These are phyloP conservation scores for Pleodorina starrii DNA, from an alignment of 139 green algal species.

Conservation along the genomic window DNA sequence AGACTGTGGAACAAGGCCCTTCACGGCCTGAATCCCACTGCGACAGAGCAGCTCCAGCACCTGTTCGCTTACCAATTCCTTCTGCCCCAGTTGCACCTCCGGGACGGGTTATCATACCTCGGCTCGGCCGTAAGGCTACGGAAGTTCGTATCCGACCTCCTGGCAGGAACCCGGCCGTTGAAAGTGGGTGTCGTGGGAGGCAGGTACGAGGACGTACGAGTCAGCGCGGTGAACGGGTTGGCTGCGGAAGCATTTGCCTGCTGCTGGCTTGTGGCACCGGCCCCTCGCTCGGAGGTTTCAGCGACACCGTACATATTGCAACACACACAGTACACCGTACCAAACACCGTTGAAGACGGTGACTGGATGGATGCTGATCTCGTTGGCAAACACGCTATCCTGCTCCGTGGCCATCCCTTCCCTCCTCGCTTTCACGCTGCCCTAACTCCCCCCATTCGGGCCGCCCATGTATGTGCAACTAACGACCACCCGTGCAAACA, in stretches of 20 bases:
- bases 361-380: too few species aligned
- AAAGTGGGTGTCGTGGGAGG: background rate
- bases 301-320: background rate
- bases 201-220: background rate
- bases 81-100: background rate
- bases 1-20: background rate
- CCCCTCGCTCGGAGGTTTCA: background rate
- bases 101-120: background rate
- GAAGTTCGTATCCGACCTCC: background rate
- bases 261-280: background rate
- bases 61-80: background rate
- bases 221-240: too few species aligned
- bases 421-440: background rate
- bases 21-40: background rate
- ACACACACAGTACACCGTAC: background rate
- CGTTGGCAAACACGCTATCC: too few species aligned
- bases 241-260: background rate
- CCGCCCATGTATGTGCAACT: background rate
- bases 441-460: background rate
- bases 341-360: too few species aligned
- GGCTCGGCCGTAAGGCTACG: background rate
- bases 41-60: background rate
- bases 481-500: background rate
- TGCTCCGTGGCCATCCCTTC: too few species aligned
- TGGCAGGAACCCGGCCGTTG: background rate